Evolutionary conservation across 768 basidiomycete genomes (phyloP).

Genomic region (Collybia mongolica): DNA sequence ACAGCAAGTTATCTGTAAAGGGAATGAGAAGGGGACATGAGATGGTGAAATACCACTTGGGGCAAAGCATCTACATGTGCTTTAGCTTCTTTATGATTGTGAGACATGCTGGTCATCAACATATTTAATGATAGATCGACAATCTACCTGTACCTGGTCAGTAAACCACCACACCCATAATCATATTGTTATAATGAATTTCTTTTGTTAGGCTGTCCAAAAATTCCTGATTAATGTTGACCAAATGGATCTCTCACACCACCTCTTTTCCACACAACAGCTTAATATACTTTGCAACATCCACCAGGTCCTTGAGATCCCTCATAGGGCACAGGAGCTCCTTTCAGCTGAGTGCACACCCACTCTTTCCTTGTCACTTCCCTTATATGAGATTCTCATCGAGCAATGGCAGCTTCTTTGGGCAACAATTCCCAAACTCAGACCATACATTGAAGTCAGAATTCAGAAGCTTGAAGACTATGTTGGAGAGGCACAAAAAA

Average conservation of each 20-base stretch:
- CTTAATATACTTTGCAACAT: slow-evolving; percentile 26
- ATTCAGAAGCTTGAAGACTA: slow-evolving; percentile 32
- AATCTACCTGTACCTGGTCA: slow-evolving; percentile 28
- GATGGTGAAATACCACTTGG: background rate
- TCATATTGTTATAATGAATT: background rate
- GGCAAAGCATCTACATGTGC: background rate
- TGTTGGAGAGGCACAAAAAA: slow-evolving; percentile 17
- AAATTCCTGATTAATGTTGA: slow-evolving; percentile 14
- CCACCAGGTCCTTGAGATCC: slow-evolving; percentile 20
- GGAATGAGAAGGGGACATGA: slow-evolving; percentile 19
- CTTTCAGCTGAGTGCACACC: slow-evolving; percentile 31
- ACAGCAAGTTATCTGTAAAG: slow-evolving; percentile 18
- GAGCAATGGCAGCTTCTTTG: slow-evolving; percentile 3
- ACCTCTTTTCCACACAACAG: slow-evolving; percentile 8
- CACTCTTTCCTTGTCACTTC: slow-evolving; percentile 28
- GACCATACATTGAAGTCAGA: slow-evolving; percentile 3
- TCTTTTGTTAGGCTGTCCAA: slow-evolving; percentile 16
- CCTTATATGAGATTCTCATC: slow-evolving; percentile 29
- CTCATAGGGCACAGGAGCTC: slow-evolving; percentile 29
- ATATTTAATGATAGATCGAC: slow-evolving; percentile 32
- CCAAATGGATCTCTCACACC: slow-evolving; percentile 6
- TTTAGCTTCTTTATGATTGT: slow-evolving; percentile 27
- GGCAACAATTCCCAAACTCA: slow-evolving; percentile 18
- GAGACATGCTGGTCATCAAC: slow-evolving; percentile 35
- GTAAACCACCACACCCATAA: slow-evolving; percentile 1